These are phyloP conservation scores for Erythrobasidium yunnanense DNA, from an alignment of 768 basidiomycete species.

Conservation along the genomic window DNA sequence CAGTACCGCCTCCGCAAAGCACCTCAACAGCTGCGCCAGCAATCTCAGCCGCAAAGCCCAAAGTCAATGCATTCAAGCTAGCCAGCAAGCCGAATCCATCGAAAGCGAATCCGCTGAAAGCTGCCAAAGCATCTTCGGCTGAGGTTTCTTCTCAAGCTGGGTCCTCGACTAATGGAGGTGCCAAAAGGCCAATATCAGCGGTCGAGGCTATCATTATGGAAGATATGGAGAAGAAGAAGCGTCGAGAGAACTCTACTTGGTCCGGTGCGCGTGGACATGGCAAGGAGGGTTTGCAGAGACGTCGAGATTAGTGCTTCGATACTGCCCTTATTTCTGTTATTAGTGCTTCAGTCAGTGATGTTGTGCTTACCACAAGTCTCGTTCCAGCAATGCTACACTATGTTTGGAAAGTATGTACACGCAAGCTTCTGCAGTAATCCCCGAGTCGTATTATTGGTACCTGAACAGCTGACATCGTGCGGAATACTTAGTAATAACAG, in stretches of 20 bases:
- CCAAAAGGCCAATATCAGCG: conserved; percentile 56
- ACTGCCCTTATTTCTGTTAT: no score
- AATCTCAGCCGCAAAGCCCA: conserved; percentile 42
- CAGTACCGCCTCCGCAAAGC: conserved; percentile 27
- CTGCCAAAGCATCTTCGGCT: conserved; percentile 52
- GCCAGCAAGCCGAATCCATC: conserved; percentile 38
- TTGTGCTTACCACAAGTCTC: no score
- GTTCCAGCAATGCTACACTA: no score
- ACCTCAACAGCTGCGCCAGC: background rate
- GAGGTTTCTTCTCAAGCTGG: conserved; percentile 40
- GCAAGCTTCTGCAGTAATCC: no score
- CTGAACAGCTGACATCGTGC: no score
- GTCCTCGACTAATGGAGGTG: conserved; percentile 37
- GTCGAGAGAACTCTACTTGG: conserved; percentile 42
- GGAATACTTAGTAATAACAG: background rate
- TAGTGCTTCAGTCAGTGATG: no score
- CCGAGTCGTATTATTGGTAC: no score
- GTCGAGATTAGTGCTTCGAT: no score
- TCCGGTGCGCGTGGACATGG: background rate
- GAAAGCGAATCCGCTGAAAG: conserved; percentile 53
- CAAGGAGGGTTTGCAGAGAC: background rate
- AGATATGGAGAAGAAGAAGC: conserved; percentile 78
- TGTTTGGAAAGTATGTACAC: no score
- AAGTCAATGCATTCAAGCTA: conserved; percentile 52
- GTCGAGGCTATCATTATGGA: conserved; percentile 78